These are phyloP conservation scores for Cairneyella variabilis DNA, from an alignment of 495 filamentous ascomycete species.

Conservation along the genomic window DNA sequence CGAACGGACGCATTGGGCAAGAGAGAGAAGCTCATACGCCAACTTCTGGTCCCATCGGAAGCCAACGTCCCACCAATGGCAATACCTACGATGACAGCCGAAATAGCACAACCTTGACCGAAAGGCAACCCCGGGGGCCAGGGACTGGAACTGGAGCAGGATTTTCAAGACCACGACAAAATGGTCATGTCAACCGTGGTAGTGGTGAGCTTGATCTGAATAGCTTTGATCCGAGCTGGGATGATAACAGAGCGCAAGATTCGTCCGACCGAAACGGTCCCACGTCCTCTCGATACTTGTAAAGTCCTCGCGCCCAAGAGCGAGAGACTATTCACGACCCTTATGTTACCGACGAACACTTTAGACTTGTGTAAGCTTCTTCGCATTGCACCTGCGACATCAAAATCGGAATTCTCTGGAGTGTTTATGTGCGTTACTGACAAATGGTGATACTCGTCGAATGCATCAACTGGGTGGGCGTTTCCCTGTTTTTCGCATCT, in stretches of 20 bases:
- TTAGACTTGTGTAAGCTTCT: conserved; percentile 15
- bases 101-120: conserved; percentile 54
- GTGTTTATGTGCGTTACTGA: conserved; percentile 6
- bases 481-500: conserved; percentile 1
- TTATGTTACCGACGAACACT: conserved; percentile 13
- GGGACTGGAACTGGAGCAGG: conserved; percentile 52
- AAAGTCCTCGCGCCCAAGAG: background rate
- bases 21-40: conserved; percentile 35
- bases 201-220: conserved; percentile 64
- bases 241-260: conserved; percentile 29
- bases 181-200: conserved; percentile 75
- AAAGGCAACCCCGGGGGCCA: conserved; percentile 81
- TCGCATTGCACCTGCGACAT: conserved; percentile 7
- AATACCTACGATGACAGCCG: conserved; percentile 61
- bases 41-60: conserved; percentile 73
- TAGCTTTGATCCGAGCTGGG: conserved; percentile 18
- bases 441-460: background rate
- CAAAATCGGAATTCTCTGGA: conserved; percentile 14
- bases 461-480: conserved; percentile 9
- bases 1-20: conserved; percentile 31
- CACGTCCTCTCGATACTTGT: conserved; percentile 17
- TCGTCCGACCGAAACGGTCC: conserved; percentile 26
- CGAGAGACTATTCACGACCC: conserved; percentile 17
- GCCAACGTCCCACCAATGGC: conserved; percentile 73
- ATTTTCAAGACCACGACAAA: conserved; percentile 66